Base-by-base conservation (phyloP, 192 early-diverging fungal genomes). In the Umbelopsis sp. region DNA sequence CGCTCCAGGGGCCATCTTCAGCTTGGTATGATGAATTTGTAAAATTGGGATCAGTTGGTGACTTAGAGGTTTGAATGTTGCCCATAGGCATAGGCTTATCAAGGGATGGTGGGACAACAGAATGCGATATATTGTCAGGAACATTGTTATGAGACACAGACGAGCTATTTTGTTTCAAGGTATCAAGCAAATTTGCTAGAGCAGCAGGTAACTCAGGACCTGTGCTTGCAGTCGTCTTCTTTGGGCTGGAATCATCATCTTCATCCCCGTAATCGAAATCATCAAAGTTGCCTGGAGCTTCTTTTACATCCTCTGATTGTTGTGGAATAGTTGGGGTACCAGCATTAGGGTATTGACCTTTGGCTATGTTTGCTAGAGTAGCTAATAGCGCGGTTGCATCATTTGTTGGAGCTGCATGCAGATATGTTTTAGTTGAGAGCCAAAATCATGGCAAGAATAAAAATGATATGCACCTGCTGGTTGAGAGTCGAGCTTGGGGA, bases 151-250 rank as follows among this genome's bases (percentile, higher is more conserved):
- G 25, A 31, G 56, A 62, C 56, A 34, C 56, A 29, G 56, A 62
- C 32, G 56, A 31, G n/a, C 56, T 62, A 62, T 62, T 62, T 62
- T 62, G 56, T 62, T 62, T 62, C 56, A 62, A 62, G 32, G 56
- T 62, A 62, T 62, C 56, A 17, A 62, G 56, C 56, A 62, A 62
- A 62, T 62, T 62, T 14, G 56, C 56, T 17, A 62, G 56, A 62
- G 56, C 56, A 62, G 56, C 29, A 36, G 56, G 56, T 20, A 62
- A 16, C 17, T 62, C 56, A 6, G 24, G 56, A n/a, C 56, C 56
- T 20, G 25, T 59, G 10, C 14, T 59, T 59, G 26, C 25, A 29
- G 24, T 62, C 12, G 3, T 62, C 24, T 62, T 62, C 17, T 34
- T 36, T 62, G 56, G 7, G 17, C 20, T 11, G 17, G 56, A 34